Evolutionary conservation across 148 eudicot species (phyloP), one percentile per base, ranked within the genome.

Genomic region (Fagopyrum esculentum): DNA sequence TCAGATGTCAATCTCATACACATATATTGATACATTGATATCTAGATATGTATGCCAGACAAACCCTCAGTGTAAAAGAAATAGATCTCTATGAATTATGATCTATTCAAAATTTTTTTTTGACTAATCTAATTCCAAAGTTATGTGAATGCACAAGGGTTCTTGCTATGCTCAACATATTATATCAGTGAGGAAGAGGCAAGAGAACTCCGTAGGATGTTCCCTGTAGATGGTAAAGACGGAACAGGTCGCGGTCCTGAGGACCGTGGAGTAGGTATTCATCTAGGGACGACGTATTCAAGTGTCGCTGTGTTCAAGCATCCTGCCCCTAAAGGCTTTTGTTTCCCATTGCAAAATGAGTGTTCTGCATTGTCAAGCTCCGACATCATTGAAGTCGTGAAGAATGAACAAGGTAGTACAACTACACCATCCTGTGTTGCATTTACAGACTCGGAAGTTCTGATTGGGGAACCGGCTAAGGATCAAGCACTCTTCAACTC

Each of bases 371-470:
- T 35, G 40, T 35, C 16, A 11, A 29, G 9, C 4, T 29, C 45
- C 12, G 45, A 61, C 69, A 10, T 61, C 69, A 61, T 61, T 5
- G 16, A 61, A 61, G 44, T 61, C 45, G 69, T 61, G 12, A 29
- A 5, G 2, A 61, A 61, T 30, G 66, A 60, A 26, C 40, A 9
- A 26, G 66, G 66, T 9, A 60, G 40, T 9, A 29, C 5, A 6
- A 61, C 69, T 30, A 61, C 45, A 4, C 69, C 69, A 4, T 66
- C 71, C 1, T 66, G 71, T 43, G 47, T 66, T 66, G 71, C 71
- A 4, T 66, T 66, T 66, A 66, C 71, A 6, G 47, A 66, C 47
- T 30, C 69, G 0, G 46, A 46, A 13, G 17, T 66, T 66, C 46
- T 66, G 6, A 15, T 66, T 3, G 71, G 46, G 11, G 46, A 66